Conservation (phyloP, 164 flowering plant genomes). For the Magnolia changhungtana region DNA sequence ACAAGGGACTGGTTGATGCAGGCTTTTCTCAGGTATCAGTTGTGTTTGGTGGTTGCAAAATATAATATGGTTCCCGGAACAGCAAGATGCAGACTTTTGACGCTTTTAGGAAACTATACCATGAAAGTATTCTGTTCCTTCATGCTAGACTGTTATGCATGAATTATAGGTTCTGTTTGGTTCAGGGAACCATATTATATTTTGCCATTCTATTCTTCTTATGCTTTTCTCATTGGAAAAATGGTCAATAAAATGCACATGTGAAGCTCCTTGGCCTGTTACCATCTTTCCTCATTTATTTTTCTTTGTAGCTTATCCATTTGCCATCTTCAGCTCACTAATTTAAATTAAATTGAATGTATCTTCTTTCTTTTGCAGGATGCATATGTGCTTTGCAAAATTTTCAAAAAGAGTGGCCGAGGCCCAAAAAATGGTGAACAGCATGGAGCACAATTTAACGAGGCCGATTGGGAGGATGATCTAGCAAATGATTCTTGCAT, state of each 20-base stretch:
- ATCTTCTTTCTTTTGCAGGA: constrained; percentile 33
- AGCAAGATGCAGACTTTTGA: too few species aligned
- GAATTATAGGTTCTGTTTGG: background rate
- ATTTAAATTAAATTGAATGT: background rate
- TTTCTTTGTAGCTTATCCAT: background rate
- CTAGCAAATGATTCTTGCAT: constrained; percentile 7
- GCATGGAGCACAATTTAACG: constrained; percentile 56
- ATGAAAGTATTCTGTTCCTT: background rate
- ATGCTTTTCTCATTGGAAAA: background rate
- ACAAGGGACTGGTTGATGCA: constrained; percentile 34
- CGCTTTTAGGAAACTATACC: background rate
- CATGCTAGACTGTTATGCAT: background rate
- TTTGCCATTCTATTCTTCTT: too few species aligned
- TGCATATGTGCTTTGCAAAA: constrained; percentile 56
- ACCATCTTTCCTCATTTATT: background rate
- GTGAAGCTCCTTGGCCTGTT: background rate
- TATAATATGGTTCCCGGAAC: too few species aligned
- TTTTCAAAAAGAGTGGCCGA: constrained; percentile 55
- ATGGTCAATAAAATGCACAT: too few species aligned
- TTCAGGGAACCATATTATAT: background rate
- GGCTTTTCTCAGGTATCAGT: constrained; percentile 54
- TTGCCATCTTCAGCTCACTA: background rate
- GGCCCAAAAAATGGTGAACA: constrained; percentile 60
- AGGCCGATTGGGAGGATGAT: constrained; percentile 64
- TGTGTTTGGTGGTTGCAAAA: background rate